Base-by-base conservation (phyloP, 176 grass and related monocot genomes). In the Eleusine indica region DNA sequence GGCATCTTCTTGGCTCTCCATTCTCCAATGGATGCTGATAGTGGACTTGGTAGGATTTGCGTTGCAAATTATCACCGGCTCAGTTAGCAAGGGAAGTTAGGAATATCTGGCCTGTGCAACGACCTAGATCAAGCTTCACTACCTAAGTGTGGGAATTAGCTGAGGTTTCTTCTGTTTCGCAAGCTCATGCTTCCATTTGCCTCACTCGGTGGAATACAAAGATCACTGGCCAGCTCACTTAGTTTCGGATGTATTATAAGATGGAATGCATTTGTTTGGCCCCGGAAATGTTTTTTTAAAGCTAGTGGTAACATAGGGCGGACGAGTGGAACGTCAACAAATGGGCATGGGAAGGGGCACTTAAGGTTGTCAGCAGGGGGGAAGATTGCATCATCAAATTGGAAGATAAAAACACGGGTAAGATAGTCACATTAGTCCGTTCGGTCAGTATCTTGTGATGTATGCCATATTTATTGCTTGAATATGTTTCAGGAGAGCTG, bases 261-360 rank as follows among this genome's bases (percentile, higher is more conserved):
- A 30, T 61, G 47, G 4, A 39, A n/a, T 46, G 4, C 63, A 46
- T 58, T 65, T 25, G 2, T n/a, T 73, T 16, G 62, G 60, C 48
- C 41, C 16, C 77, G 39, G 21, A 70, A 71, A 42, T 87, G 37
- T 28, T 62, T 3, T 25, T 5, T 58, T 44, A 57, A 56, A 9
- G 25, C 40, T 81, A 21, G 17, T 73, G 58, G n/a, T 82, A 30
- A 60, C 40, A n/a, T 52, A 99, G 96, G 86, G 96, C 96, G 71
- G 96, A 99, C 67, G 96, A 99, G 73, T 99, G 96, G 96, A 93
- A 99, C 68, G 87, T 99, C 60, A 99, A 99, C 84, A 94, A 99
- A 77, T 99, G 96, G 96, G 89, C 83, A 35, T 99, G 96, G 96
- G 96, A 99, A 88, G 96, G 96, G 63, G 80, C 77, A 7, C 88